phyloP scores from a whole-genome alignment of 495 filamentous ascomycete genomes.

The Lindgomyces ingoldianus region DNA sequence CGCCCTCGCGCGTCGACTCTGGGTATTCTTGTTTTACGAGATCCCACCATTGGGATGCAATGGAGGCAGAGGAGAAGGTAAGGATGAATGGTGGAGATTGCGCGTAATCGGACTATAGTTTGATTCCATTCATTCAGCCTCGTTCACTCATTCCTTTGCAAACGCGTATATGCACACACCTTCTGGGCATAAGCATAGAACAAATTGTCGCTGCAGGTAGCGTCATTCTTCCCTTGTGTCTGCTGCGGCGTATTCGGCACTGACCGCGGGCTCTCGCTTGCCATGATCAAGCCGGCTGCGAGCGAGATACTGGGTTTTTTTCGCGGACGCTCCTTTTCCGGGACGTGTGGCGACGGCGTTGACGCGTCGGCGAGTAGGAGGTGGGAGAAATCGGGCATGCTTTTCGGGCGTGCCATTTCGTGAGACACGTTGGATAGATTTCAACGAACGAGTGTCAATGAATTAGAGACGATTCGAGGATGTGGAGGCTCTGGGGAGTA shows the following conservation, averaged over 20 bases:
- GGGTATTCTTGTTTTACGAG: conserved; percentile 34
- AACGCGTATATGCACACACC: conserved; percentile 11
- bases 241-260: conserved; percentile 5
- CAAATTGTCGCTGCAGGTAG: conserved; percentile 18
- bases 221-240: not conserved
- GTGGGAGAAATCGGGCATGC: conserved; percentile 30
- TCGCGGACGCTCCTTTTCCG: not conserved
- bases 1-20: conserved; percentile 18
- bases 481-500: not conserved
- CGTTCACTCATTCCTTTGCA: not conserved
- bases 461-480: not conserved
- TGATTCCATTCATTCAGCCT: not conserved
- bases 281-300: conserved; percentile 28
- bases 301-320: conserved; percentile 28
- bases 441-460: not conserved
- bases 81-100: conserved; percentile 25
- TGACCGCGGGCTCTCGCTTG: conserved; percentile 7
- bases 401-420: conserved; percentile 26
- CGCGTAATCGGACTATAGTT: conserved; percentile 22
- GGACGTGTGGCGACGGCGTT: conserved; percentile 1
- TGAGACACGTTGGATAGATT: not conserved
- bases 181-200: conserved; percentile 37
- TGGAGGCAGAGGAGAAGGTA: conserved; percentile 22
- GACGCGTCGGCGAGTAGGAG: conserved; percentile 17
- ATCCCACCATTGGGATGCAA: conserved; percentile 31